Evolutionary conservation across 2,329 filamentous ascomycete species (phyloP).

Genomic region (Ascochyta fabae): DNA sequence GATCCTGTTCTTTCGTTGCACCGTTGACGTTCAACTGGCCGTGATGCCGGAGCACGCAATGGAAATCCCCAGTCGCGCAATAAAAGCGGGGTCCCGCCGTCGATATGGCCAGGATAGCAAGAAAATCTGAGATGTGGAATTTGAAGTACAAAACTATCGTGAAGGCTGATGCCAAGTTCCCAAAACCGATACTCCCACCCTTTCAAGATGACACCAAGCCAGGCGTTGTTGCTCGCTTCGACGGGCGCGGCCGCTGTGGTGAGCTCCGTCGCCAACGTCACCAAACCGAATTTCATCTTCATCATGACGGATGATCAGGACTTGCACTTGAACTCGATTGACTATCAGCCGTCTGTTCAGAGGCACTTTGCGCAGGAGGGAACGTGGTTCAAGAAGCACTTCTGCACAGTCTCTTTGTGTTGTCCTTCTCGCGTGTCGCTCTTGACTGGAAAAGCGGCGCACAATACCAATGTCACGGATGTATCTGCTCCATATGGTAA

Average conservation of each 20-base stretch:
- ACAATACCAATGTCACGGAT: constrained; percentile 74
- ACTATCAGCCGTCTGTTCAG: constrained; percentile 65
- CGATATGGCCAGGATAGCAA: not conserved
- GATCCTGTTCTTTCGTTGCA: not conserved
- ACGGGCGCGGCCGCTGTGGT: constrained; percentile 7
- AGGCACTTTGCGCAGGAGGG: constrained; percentile 65
- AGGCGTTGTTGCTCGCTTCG: constrained; percentile 14
- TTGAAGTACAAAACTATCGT: not conserved
- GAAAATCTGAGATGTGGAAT: not conserved
- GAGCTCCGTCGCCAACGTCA: not conserved
- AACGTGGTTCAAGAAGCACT: constrained; percentile 67
- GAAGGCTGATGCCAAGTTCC: not conserved
- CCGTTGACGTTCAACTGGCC: not conserved
- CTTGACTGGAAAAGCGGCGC: constrained; percentile 70
- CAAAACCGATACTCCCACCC: not conserved
- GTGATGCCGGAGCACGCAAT: constrained; percentile 8
- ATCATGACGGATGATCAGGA: constrained; percentile 75
- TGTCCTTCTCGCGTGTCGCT: constrained; percentile 71
- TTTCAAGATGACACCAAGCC: constrained; percentile 13
- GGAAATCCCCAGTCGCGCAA: constrained; percentile 4
- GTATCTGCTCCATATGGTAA: constrained; percentile 61
- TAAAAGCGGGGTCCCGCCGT: constrained; percentile 7
- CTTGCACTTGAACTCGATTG: constrained; percentile 64
- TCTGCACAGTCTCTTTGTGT: constrained; percentile 70
- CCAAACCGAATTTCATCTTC: constrained; percentile 65